A percentile compares a stretch with the other conserved stretches of the same genome.
These are phyloP conservation scores for Pistacia integerrima DNA, from an alignment of 345 rosid genomes.

Conservation along the genomic window DNA sequence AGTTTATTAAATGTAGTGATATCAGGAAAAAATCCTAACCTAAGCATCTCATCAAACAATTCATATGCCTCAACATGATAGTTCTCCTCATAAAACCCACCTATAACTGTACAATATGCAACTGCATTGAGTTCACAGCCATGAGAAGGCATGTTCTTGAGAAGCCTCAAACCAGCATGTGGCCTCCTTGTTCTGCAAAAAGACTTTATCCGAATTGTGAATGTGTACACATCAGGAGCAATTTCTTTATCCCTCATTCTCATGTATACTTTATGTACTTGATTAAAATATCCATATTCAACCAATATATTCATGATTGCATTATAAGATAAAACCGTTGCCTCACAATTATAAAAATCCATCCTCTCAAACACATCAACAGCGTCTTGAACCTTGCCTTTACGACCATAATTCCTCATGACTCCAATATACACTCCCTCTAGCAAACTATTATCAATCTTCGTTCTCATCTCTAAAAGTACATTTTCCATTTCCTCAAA, in stretches of 20 bases:
- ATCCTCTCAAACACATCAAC: conserved; percentile 87
- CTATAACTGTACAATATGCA: conserved; percentile 73
- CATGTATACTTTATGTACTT: conserved; percentile 85
- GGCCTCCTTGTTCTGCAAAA: conserved; percentile 82
- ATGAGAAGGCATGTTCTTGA: conserved; percentile 69
- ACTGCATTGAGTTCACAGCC: conserved; percentile 77
- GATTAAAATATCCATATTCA: conserved; percentile 62
- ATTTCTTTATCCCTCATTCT: conserved; percentile 73
- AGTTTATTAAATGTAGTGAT: conserved; percentile 75
- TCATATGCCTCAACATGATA: conserved; percentile 55
- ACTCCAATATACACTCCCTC: conserved; percentile 78
- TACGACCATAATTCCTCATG: conserved; percentile 74
- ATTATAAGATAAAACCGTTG: conserved; percentile 69
- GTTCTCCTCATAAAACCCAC: conserved; percentile 71
- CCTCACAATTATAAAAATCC: conserved; percentile 81
- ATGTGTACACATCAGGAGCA: conserved; percentile 75
- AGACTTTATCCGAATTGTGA: conserved; percentile 84
- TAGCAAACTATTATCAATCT: conserved; percentile 50
- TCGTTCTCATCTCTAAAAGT: conserved; percentile 53
- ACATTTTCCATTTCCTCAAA: conserved; percentile 78
- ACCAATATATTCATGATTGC: conserved; percentile 86
- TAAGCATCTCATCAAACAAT: conserved; percentile 81
- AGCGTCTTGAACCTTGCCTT: conserved; percentile 81
- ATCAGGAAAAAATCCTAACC: conserved; percentile 50
- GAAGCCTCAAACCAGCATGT: conserved; percentile 81